These are phyloP conservation scores for Pseudozyma thailandica DNA, from an alignment of 1,284 basidiomycete genomes.

Conservation along the genomic window DNA sequence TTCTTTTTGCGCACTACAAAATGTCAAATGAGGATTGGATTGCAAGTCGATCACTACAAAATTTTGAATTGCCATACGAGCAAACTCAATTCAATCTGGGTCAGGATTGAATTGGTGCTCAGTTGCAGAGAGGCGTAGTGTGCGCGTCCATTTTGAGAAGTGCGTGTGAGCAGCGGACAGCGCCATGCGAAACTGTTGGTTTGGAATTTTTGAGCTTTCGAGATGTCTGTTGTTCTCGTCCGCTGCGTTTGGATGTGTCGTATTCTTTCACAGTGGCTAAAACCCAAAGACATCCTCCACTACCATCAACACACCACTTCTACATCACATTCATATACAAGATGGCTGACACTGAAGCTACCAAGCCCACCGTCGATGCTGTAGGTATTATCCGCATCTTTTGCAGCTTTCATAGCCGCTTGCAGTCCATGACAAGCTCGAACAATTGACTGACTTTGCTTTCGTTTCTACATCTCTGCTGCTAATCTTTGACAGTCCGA, in stretches of 20 bases:
- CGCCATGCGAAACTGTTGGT: slow-evolving; percentile 7
- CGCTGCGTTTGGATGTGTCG: slow-evolving; percentile 1
- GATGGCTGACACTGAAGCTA: slow-evolving; percentile 53
- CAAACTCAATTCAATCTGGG: not conserved
- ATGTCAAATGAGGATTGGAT: no score
- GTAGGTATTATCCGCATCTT: no score
- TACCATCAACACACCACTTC: slow-evolving; percentile 14
- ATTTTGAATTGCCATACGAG: not conserved
- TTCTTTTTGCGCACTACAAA: no score
- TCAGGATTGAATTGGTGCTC: not conserved
- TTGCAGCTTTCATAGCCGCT: no score
- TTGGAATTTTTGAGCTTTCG: slow-evolving; percentile 17
- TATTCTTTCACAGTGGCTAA: no score
- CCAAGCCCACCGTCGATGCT: slow-evolving; percentile 51
- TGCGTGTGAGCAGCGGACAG: slow-evolving; percentile 4
- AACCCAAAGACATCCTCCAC: not conserved
- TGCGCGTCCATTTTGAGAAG: slow-evolving; percentile 3
- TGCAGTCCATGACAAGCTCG: no score
- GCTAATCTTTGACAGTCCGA: slow-evolving; percentile 13
- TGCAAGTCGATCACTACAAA: slow-evolving; percentile 1
- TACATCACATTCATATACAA: slow-evolving; percentile 5
- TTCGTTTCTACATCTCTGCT: not conserved
- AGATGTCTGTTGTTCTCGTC: slow-evolving; percentile 8
- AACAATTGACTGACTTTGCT: not conserved
- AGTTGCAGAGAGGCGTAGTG: not conserved